Percentiles rank a stretch among this genome's conserved stretches.
Evolutionary conservation across 441 rosid genomes (phyloP).

Genomic region (Adansonia gregorii): DNA sequence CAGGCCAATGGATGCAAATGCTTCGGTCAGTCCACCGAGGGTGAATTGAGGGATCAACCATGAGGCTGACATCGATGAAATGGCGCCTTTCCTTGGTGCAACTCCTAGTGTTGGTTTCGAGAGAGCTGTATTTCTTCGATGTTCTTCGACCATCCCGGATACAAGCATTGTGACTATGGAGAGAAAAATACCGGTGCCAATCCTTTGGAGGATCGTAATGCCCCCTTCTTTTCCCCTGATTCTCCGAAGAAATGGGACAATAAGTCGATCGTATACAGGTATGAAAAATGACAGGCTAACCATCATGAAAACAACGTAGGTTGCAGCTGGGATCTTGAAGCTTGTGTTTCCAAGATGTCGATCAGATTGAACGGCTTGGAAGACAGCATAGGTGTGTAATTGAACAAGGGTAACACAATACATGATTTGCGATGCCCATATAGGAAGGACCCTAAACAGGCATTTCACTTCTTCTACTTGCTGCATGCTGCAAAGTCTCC

Average conservation of each 20-base stretch:
- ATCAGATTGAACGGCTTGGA: conserved; percentile 42
- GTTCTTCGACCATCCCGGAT: conserved; percentile 38
- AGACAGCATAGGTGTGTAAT: conserved; percentile 44
- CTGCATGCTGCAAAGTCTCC: conserved; percentile 44
- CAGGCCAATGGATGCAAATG: conserved; percentile 34
- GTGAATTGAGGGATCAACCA: conserved; percentile 33
- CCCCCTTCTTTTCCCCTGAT: conserved; percentile 37
- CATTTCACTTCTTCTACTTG: conserved; percentile 49
- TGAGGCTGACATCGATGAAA: conserved; percentile 42
- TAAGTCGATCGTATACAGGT: conserved; percentile 39
- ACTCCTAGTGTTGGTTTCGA: conserved; percentile 37
- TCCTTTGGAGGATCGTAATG: conserved; percentile 40
- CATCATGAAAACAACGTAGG: conserved; percentile 39
- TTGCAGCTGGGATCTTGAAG: conserved; percentile 43
- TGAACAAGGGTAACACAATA: conserved; percentile 36
- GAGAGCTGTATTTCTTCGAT: conserved; percentile 34
- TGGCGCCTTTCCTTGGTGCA: conserved; percentile 39
- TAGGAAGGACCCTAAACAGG: conserved; percentile 41
- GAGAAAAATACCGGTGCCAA: conserved; percentile 36
- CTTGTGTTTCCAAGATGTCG: conserved; percentile 30
- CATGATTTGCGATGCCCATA: conserved; percentile 36
- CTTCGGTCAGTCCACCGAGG: conserved; percentile 36
- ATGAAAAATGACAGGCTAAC: conserved; percentile 39
- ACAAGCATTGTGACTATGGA: conserved; percentile 35
- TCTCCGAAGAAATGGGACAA: conserved; percentile 36